Evolutionary conservation across 371 early-diverging fungal species (phyloP).

Genomic region (Mucor indicus): DNA sequence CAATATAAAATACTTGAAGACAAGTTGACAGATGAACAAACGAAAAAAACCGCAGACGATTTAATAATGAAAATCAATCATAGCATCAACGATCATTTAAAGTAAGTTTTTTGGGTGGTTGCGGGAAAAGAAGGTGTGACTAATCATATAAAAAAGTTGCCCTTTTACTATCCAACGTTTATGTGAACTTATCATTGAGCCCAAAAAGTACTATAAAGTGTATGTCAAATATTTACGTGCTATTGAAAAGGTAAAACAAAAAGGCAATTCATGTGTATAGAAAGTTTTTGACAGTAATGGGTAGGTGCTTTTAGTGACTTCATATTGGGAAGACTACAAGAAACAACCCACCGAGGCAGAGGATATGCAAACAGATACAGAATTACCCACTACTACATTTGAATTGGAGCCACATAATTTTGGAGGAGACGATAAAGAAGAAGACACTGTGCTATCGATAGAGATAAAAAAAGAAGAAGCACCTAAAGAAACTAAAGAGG

Average conservation of each 20-base stretch:
- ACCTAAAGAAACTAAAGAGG: background rate
- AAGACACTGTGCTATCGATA: background rate
- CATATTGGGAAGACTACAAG: slow-evolving; percentile 33
- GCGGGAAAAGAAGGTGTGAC: background rate
- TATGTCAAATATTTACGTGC: slow-evolving; percentile 59
- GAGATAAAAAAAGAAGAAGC: background rate
- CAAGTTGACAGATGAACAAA: slow-evolving; percentile 12
- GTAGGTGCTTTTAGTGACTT: slow-evolving; percentile 26
- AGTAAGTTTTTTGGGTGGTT: slow-evolving; percentile 16
- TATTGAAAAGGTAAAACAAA: slow-evolving; percentile 62
- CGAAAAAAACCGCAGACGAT: slow-evolving; percentile 13
- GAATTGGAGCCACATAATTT: slow-evolving; percentile 23
- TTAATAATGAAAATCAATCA: slow-evolving; percentile 24
- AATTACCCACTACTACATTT: slow-evolving; percentile 1
- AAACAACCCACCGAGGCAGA: background rate
- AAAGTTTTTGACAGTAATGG: background rate
- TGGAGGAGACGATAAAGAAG: background rate
- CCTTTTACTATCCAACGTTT: slow-evolving; percentile 62
- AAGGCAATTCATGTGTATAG: too few species aligned
- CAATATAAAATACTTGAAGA: slow-evolving; percentile 30
- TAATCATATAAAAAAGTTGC: slow-evolving; percentile 18
- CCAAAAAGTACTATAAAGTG: slow-evolving; percentile 47
- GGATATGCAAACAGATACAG: too few species aligned
- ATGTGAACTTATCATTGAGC: slow-evolving; percentile 50
- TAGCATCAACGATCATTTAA: slow-evolving; percentile 25